Evolutionary conservation across 208 protist species (phyloP).

Genomic region (Herpetomonas samuelpessoai): DNA sequence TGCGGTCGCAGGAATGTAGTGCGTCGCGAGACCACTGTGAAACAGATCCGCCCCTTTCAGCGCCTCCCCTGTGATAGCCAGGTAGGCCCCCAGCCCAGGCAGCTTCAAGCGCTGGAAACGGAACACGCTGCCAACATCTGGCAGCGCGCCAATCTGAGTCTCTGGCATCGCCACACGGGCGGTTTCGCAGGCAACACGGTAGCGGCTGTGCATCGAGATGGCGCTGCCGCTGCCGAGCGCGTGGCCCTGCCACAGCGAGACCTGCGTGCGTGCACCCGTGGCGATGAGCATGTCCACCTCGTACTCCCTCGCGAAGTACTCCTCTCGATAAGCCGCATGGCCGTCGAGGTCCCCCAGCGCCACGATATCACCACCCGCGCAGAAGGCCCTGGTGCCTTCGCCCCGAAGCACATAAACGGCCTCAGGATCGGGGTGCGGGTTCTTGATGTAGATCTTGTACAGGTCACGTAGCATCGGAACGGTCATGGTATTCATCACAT

Average conservation of each 20-base stretch:
- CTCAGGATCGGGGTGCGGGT: constrained; percentile 29
- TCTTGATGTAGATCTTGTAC: constrained; percentile 31
- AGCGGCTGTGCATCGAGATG: constrained; percentile 62
- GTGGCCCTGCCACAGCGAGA: constrained; percentile 82
- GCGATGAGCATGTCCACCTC: constrained; percentile 64
- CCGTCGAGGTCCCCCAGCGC: constrained; percentile 19
- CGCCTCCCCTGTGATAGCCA: constrained; percentile 74
- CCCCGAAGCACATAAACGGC: constrained; percentile 39
- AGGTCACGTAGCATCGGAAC: constrained; percentile 45
- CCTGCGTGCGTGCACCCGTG: constrained; percentile 53
- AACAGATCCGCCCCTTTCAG: constrained; percentile 71
- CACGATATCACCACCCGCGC: constrained; percentile 68
- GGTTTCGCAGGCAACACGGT: constrained; percentile 76
- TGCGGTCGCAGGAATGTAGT: constrained; percentile 45
- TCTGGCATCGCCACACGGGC: constrained; percentile 86
- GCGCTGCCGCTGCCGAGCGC: constrained; percentile 85
- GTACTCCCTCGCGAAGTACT: constrained; percentile 75
- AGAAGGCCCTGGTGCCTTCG: constrained; percentile 56
- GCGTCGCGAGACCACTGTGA: constrained; percentile 68
- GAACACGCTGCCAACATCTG: constrained; percentile 65
- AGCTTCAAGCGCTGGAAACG: constrained; percentile 55
- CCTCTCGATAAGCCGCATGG: constrained; percentile 5
- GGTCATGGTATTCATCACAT: constrained; percentile 40
- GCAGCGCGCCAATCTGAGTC: constrained; percentile 63
- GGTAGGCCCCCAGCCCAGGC: constrained; percentile 56